Evolutionary conservation across 352 stramenopile genomes (phyloP).

Genomic region (Phytophthora chlamydospora): DNA sequence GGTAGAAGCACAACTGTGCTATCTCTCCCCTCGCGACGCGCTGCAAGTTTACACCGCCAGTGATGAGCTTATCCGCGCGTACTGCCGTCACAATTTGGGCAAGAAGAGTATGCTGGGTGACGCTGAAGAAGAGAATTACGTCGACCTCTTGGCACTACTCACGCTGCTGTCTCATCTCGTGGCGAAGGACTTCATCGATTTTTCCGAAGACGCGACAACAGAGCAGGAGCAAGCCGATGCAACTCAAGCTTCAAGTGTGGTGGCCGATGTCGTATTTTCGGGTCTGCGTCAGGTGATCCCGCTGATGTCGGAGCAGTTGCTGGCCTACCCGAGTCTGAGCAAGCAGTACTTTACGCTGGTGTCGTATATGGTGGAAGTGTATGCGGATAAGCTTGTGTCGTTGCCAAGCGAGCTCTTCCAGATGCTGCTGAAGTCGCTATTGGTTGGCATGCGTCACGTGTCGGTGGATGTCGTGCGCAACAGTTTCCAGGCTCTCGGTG

Average conservation of each 20-base stretch:
- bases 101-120: conserved; percentile 69
- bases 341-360: conserved; percentile 92
- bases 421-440: conserved; percentile 75
- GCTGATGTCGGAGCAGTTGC: conserved; percentile 89
- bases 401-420: conserved; percentile 72
- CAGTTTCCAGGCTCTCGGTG: conserved; percentile 83
- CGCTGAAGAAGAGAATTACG: conserved; percentile 80
- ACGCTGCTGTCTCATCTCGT: conserved; percentile 83
- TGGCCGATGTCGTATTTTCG: conserved; percentile 90
- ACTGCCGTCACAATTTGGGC: conserved; percentile 73
- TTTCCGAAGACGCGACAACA: conserved; percentile 71
- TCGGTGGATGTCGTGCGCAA: conserved; percentile 78
- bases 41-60: conserved; percentile 76
- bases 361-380: conserved; percentile 88
- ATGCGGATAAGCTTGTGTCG: conserved; percentile 75
- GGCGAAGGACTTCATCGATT: conserved; percentile 88
- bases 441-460: conserved; percentile 79
- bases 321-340: conserved; percentile 86
- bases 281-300: conserved; percentile 87
- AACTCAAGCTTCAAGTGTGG: conserved; percentile 64
- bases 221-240: conserved; percentile 63
- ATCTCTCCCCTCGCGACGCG: conserved; percentile 68
- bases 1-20: conserved; percentile 84
- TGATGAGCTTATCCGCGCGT: conserved; percentile 73
- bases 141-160: conserved; percentile 75